A percentile compares a stretch with the other conserved stretches of the same genome.
phyloP scores from a whole-genome alignment of 1,284 basidiomycete species.

The Tilletia setariae region DNA sequence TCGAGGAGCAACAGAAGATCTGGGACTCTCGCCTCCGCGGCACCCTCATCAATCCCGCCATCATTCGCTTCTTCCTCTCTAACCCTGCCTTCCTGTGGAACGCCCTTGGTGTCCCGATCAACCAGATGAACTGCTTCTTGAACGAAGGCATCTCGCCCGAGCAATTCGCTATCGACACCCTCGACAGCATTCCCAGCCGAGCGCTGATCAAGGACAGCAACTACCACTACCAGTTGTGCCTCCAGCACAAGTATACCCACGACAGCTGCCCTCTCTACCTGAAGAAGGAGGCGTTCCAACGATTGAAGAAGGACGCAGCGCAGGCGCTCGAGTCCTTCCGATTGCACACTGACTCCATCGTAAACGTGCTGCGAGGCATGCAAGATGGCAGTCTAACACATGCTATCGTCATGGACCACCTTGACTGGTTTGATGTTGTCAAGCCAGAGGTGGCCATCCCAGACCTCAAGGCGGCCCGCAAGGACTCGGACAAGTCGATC shows the following conservation, averaged over 20 bases:
- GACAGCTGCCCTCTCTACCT: constrained; percentile 73
- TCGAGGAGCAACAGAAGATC: constrained; percentile 66
- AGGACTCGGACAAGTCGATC: constrained; percentile 55
- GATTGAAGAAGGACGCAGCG: constrained; percentile 61
- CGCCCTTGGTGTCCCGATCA: constrained; percentile 72
- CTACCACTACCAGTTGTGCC: constrained; percentile 57
- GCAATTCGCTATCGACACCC: constrained; percentile 54
- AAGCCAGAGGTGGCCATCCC: not conserved
- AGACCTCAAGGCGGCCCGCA: constrained; percentile 42
- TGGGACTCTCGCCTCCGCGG: constrained; percentile 66
- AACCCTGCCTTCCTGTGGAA: constrained; percentile 71
- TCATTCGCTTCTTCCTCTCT: constrained; percentile 63
- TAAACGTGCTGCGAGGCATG: constrained; percentile 62
- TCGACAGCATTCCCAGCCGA: constrained; percentile 47
- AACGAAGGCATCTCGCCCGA: constrained; percentile 61
- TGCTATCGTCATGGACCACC: constrained; percentile 72
- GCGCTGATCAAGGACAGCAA: constrained; percentile 47
- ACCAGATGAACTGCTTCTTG: constrained; percentile 70
- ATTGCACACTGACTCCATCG: constrained; percentile 73
- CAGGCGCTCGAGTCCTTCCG: constrained; percentile 66
- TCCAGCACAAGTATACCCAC: constrained; percentile 67
- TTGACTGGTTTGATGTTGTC: constrained; percentile 60
- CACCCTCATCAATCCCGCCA: constrained; percentile 66
- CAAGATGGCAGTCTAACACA: constrained; percentile 45
- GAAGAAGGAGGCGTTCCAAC: constrained; percentile 66